Evolutionary conservation across 73 alveolate genomes (phyloP).

Genomic region (Uronychia binucleata): DNA sequence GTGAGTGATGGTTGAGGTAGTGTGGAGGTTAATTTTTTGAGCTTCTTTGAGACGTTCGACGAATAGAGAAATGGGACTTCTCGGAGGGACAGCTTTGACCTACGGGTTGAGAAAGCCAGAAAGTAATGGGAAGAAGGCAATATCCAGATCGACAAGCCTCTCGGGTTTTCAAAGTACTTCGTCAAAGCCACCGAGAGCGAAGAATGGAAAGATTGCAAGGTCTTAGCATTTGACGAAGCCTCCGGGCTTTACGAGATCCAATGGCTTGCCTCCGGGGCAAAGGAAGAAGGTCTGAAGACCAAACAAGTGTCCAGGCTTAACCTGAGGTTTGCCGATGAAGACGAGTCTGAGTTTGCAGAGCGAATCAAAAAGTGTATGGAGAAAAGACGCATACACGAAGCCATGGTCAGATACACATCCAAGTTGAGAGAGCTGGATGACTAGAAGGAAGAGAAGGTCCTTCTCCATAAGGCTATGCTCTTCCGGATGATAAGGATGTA

Average conservation of each 20-base stretch:
- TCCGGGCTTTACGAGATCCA: not conserved
- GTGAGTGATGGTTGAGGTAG: constrained; percentile 15
- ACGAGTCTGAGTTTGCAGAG: constrained; percentile 3
- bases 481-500: constrained; percentile 2
- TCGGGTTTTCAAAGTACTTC: not conserved
- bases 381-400: constrained; percentile 28
- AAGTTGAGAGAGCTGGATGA: not conserved
- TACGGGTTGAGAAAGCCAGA: not conserved
- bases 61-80: no score
- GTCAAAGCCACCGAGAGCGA: not conserved
- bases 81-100: not conserved
- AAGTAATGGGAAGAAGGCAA: not conserved
- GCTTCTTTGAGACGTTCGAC: no score
- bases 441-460: not conserved
- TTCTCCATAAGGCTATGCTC: not conserved
- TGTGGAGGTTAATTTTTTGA: no score
- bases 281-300: not conserved
- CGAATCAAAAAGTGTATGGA: constrained; percentile 22
- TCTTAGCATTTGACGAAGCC: constrained; percentile 1
- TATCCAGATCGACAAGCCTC: not conserved
- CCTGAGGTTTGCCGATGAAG: constrained; percentile 28
- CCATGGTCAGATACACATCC: constrained; percentile 45
- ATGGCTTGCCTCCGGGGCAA: not conserved
- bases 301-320: constrained; percentile 33
- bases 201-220: constrained; percentile 18